These are phyloP conservation scores for Mucor mucedo DNA, from an alignment of 371 early-diverging fungal genomes.

Conservation along the genomic window DNA sequence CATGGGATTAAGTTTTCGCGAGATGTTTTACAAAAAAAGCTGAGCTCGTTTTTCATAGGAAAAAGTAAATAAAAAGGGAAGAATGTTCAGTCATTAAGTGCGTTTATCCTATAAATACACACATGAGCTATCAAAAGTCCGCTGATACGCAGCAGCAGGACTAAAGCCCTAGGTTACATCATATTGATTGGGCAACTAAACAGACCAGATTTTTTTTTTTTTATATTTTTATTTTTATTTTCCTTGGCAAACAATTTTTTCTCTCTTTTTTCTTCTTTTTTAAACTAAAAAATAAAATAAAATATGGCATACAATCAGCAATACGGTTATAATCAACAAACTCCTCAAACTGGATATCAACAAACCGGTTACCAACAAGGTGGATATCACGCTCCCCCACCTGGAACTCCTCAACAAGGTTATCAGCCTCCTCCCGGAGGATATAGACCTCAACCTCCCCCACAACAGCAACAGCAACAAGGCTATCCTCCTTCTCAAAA, in stretches of 20 bases:
- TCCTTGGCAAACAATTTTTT: conserved; percentile 5
- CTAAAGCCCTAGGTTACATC: conserved; percentile 1
- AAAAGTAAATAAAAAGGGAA: too few species aligned
- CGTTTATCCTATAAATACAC: too few species aligned
- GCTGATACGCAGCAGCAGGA: background rate
- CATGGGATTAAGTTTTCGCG: too few species aligned
- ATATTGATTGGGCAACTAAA: conserved; percentile 1
- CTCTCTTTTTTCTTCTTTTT: conserved; percentile 2
- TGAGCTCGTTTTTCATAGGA: too few species aligned
- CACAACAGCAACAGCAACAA: conserved; percentile 18
- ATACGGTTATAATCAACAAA: conserved; percentile 15
- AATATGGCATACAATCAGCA: conserved; percentile 20
- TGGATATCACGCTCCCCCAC: conserved; percentile 11
- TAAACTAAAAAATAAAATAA: background rate
- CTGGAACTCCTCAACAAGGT: conserved; percentile 15
- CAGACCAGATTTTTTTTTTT: conserved; percentile 1
- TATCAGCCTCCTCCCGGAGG: conserved; percentile 13
- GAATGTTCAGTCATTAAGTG: too few species aligned
- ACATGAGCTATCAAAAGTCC: too few species aligned
- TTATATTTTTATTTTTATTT: background rate
- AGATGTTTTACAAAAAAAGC: too few species aligned
- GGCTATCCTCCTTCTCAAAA: conserved; percentile 16
- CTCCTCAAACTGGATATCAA: conserved; percentile 18
- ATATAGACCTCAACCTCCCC: conserved; percentile 12
- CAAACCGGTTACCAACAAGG: conserved; percentile 13